phyloP scores from a whole-genome alignment of 257 asterid genomes.

The Voacanga thouarsii region DNA sequence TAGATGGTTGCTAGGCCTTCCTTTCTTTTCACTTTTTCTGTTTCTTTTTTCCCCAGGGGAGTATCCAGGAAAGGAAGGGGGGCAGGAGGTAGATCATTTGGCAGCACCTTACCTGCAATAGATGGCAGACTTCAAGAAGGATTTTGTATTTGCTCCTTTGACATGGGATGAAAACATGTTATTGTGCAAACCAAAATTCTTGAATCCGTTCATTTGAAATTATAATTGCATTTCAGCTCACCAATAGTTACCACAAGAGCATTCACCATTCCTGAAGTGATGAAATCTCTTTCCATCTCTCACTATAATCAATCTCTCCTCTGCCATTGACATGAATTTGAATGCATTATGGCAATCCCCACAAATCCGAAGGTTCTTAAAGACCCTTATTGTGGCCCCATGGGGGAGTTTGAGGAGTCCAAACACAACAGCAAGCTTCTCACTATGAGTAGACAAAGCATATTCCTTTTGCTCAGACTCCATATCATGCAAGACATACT shows the following conservation, averaged over 20 bases:
- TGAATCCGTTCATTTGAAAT: background rate
- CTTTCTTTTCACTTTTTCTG: background rate
- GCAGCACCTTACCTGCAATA: background rate
- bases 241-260: constrained; percentile 75
- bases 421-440: constrained; percentile 71
- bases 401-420: constrained; percentile 62
- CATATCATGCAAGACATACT: constrained; percentile 60
- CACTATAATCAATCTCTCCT: constrained; percentile 62
- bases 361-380: constrained; percentile 68
- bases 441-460: constrained; percentile 69
- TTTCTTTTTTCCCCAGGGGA: background rate
- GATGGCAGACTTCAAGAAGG: constrained; percentile 1
- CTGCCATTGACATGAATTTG: constrained; percentile 59
- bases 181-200: background rate
- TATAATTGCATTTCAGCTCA: constrained; percentile 27
- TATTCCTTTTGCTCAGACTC: constrained; percentile 69
- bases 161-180: background rate
- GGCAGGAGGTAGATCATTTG: background rate
- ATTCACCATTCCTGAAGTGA: constrained; percentile 64
- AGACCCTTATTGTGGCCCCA: constrained; percentile 57
- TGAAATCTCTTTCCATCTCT: constrained; percentile 78
- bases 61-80: background rate
- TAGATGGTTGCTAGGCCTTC: background rate
- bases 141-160: background rate
- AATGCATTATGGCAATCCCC: constrained; percentile 72